Conservation (phyloP, 2,329 filamentous ascomycete genomes). For the Aureobasidium leucospermi region DNA sequence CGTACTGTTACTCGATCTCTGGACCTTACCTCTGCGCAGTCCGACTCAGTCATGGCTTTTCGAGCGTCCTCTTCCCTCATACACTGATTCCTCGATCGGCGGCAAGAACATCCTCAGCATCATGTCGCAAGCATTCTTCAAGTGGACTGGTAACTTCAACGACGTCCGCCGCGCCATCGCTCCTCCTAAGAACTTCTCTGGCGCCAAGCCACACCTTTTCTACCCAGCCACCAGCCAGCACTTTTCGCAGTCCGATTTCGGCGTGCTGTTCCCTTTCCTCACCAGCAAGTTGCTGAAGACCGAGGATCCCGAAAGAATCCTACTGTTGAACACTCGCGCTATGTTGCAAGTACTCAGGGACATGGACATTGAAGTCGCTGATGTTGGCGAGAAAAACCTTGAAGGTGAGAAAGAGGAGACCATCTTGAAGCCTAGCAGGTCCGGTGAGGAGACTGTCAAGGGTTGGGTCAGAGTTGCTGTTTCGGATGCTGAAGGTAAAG, state of each 20-base stretch:
- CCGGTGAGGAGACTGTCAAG: conserved; percentile 7
- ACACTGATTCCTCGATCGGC: conserved; percentile 45
- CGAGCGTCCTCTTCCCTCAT: conserved; percentile 66
- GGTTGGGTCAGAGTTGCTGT: conserved; percentile 13
- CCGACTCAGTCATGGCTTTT: conserved; percentile 57
- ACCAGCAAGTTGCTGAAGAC: conserved; percentile 44
- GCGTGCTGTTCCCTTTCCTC: conserved; percentile 67
- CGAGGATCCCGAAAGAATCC: conserved; percentile 67
- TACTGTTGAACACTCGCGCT: conserved; percentile 77
- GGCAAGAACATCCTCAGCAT: conserved; percentile 59
- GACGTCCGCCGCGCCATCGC: conserved; percentile 58
- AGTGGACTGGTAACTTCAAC: conserved; percentile 67
- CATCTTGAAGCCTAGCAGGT: conserved; percentile 13
- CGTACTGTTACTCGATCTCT: conserved; percentile 68
- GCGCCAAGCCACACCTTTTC: conserved; percentile 56
- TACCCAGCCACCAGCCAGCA: conserved; percentile 70
- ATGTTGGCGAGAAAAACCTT: conserved; percentile 32
- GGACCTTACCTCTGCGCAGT: conserved; percentile 65
- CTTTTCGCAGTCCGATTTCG: conserved; percentile 77
- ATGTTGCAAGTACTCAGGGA: conserved; percentile 63
- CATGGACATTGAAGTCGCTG: conserved; percentile 33
- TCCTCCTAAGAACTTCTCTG: conserved; percentile 22
- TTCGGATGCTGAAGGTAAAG: not conserved
- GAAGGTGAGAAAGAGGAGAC: conserved; percentile 29
- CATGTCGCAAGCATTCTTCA: conserved; percentile 69